A percentile compares a stretch with the other conserved stretches of the same genome.
phyloP scores from a whole-genome alignment of 805 yeast genomes.

The Danielozyma ontarioensis region DNA sequence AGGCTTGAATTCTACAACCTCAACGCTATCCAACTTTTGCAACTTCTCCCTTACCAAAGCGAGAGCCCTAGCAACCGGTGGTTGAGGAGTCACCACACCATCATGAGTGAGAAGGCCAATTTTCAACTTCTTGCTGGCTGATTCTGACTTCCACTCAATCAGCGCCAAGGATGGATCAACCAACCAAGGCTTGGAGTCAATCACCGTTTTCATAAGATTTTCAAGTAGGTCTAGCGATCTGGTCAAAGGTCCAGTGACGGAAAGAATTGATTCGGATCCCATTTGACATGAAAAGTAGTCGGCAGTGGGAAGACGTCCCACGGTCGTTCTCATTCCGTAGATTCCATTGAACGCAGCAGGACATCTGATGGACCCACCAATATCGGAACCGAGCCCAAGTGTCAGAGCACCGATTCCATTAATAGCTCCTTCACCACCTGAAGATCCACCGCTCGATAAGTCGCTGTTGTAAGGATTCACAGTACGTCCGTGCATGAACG shows the following conservation, averaged over 20 bases:
- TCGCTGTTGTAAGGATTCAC: conserved; percentile 14
- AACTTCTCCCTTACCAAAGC: conserved; percentile 1
- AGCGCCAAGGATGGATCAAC: conserved; percentile 3
- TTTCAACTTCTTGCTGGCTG: background rate
- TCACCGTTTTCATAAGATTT: conserved; percentile 22
- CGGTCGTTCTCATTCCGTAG: conserved; percentile 47
- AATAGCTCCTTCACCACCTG: conserved; percentile 49
- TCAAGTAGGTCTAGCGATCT: conserved; percentile 29
- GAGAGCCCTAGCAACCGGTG: conserved; percentile 4
- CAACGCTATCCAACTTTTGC: conserved; percentile 1
- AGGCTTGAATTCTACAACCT: conserved; percentile 8
- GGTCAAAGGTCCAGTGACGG: conserved; percentile 35
- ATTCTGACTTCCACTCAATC: conserved; percentile 1
- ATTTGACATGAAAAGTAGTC: conserved; percentile 12
- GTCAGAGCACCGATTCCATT: conserved; percentile 41
- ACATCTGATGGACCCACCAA: conserved; percentile 51
- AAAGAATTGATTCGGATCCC: conserved; percentile 13
- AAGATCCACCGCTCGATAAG: conserved; percentile 49
- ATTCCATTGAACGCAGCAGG: conserved; percentile 52
- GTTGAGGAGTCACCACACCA: conserved; percentile 3
- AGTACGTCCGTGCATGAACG: conserved; percentile 15
- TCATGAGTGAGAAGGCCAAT: conserved; percentile 2
- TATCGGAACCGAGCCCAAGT: conserved; percentile 39
- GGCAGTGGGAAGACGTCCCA: conserved; percentile 29
- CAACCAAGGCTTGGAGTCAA: conserved; percentile 4